Evolutionary conservation across 2,329 filamentous ascomycete species (phyloP).

Genomic region (Pseudogymnoascus sp.): DNA sequence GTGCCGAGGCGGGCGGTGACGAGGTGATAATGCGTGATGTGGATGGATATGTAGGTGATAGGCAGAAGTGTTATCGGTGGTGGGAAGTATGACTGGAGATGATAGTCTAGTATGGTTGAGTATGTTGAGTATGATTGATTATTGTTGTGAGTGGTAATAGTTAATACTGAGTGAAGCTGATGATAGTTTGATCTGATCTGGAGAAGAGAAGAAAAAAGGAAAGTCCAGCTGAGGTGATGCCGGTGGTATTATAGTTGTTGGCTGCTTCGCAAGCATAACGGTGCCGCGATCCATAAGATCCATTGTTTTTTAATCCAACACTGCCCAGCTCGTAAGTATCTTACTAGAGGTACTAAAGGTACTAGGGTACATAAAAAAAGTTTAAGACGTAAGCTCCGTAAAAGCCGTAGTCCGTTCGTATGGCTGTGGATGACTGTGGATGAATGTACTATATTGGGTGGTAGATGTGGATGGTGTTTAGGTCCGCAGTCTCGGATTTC

Average conservation of each 20-base stretch:
- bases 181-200: background rate
- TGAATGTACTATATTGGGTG: too few relatives aligned
- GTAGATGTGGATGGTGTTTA: background rate
- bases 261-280: background rate
- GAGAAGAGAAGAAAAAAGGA: background rate
- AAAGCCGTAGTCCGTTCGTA: background rate
- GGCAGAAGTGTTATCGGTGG: background rate
- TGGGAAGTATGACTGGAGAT: background rate
- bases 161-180: background rate
- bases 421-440: too few relatives aligned
- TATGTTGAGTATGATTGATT: background rate
- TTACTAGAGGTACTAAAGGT: background rate
- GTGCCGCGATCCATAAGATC: background rate
- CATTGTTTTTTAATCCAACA: background rate
- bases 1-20: background rate
- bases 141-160: background rate
- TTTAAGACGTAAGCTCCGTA: constrained; percentile 4
- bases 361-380: background rate
- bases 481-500: background rate
- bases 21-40: background rate
- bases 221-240: background rate
- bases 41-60: background rate
- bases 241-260: background rate
- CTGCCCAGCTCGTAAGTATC: background rate
- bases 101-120: background rate